Evolutionary conservation across 1,284 basidiomycete genomes (phyloP).

Genomic region (Ustilago esculenta): DNA sequence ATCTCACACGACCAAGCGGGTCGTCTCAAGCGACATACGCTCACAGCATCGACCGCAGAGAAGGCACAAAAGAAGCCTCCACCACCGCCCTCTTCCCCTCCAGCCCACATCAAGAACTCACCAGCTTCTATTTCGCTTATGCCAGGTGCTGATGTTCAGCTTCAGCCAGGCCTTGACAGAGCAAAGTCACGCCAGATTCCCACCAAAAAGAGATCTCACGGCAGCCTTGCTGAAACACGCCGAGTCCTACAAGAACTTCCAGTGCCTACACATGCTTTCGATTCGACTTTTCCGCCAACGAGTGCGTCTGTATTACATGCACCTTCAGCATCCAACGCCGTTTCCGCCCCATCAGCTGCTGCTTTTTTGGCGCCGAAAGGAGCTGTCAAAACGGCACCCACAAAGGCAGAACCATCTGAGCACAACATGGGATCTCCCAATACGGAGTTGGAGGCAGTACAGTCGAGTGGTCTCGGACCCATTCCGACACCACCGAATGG

Average conservation of each 20-base stretch:
- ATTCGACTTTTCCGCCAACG: not conserved
- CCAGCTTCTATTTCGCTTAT: slow-evolving; percentile 1
- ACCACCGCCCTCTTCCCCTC: slow-evolving; percentile 11
- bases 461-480: slow-evolving; percentile 1
- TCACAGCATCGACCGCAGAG: not conserved
- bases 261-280: slow-evolving; percentile 23
- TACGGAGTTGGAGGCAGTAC: not conserved
- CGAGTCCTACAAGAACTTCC: slow-evolving; percentile 32
- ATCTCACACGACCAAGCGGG: no score
- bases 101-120: slow-evolving; percentile 3
- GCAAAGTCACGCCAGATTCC: not conserved
- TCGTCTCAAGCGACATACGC: no score
- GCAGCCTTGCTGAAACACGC: slow-evolving; percentile 16
- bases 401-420: slow-evolving; percentile 19
- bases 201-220: slow-evolving; percentile 11
- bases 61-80: slow-evolving; percentile 17
- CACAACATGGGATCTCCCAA: not conserved
- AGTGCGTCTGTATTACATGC: not conserved
- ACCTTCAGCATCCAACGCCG: not conserved
- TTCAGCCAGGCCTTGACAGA: not conserved
- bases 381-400: no score
- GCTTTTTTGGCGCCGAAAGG: not conserved
- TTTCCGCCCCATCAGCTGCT: not conserved
- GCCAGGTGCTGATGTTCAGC: not conserved
- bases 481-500: slow-evolving; percentile 29